Evolutionary conservation across 2,329 filamentous ascomycete species (phyloP).

Genomic region (Aspergillus ruber): DNA sequence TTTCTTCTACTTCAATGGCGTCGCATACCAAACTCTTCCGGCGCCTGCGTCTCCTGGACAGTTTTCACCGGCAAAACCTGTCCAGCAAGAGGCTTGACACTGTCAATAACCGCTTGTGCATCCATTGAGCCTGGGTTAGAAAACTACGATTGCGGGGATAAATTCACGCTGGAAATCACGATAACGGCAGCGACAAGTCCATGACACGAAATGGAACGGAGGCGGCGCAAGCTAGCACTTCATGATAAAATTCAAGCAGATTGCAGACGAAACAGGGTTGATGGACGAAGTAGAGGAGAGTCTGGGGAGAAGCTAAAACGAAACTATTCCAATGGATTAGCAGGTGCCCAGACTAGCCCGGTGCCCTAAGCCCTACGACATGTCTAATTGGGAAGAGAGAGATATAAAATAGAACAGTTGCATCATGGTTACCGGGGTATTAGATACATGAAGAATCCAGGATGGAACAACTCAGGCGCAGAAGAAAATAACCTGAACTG

Average conservation of each 20-base stretch:
- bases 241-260: background rate
- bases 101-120: slow-evolving; percentile 14
- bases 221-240: background rate
- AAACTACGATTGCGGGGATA: background rate
- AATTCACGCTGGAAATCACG: background rate
- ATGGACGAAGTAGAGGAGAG: background rate
- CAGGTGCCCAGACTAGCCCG: slow-evolving; percentile 6
- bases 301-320: background rate
- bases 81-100: slow-evolving; percentile 26
- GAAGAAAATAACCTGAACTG: background rate
- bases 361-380: slow-evolving; percentile 19
- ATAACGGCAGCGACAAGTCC: background rate
- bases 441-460: slow-evolving; percentile 2
- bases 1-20: background rate
- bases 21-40: slow-evolving; percentile 35
- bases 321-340: slow-evolving; percentile 1
- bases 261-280: too few species aligned
- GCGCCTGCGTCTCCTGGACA: slow-evolving; percentile 36
- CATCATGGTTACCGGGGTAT: background rate
- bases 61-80: slow-evolving; percentile 37
- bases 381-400: background rate
- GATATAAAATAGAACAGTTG: slow-evolving; percentile 1
- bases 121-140: slow-evolving; percentile 13
- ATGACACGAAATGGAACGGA: background rate
- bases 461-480: background rate